Base-by-base conservation (phyloP, 257 asterid species). In the Nicotiana otophora region DNA sequence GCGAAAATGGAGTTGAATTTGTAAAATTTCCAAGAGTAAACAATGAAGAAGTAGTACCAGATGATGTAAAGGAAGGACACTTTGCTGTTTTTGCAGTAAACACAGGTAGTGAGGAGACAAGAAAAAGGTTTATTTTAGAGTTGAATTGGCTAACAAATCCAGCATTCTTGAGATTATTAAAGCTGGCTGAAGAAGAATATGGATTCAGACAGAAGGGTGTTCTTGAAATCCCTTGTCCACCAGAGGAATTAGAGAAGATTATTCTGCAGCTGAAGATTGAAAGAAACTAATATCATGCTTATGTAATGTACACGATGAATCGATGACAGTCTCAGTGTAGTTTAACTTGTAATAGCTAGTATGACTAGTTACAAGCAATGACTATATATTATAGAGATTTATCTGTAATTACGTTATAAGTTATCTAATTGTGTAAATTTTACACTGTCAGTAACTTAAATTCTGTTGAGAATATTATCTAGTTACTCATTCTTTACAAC, bases 11-110 rank as follows among this genome's bases (percentile, higher is more conserved):
- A n/a, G 14, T 63, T 28, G 14, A 65, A 61, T 53, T 31, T 20
- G 55, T 16, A 30, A 70, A 69, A 17, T 33, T 26, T 36, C 31
- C 14, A 31, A 69, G 5, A 69, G 57, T 36, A 6, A 19, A 78
- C 8, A 64, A 34, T 28, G 61, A 33, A 11, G 79, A 60, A 55
- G 26, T 23, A 70, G 54, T 84, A 66, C 84, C 87, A 11, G 85
- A 66, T n/a, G 86, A 87, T 54, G 85, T 84, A 23, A 87, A 84
- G 81, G 86, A 75, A 87, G 89, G 89, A 80, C 85, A 87, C 51
- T 84, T 87, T 79, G 86, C 80, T 53, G 83, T 87, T 80, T 42
- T 82, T 5, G 86, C 86, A 0, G 84, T 74, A 68, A 87, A 80
- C 69, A 80, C 77, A 36, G 1, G 42, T 36, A 1, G 42, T 5